Percentiles rank a stretch among this genome's conserved stretches.
These are phyloP conservation scores for Diutina pseudorugosa DNA, from an alignment of 1,139 yeast genomes.

Conservation along the genomic window DNA sequence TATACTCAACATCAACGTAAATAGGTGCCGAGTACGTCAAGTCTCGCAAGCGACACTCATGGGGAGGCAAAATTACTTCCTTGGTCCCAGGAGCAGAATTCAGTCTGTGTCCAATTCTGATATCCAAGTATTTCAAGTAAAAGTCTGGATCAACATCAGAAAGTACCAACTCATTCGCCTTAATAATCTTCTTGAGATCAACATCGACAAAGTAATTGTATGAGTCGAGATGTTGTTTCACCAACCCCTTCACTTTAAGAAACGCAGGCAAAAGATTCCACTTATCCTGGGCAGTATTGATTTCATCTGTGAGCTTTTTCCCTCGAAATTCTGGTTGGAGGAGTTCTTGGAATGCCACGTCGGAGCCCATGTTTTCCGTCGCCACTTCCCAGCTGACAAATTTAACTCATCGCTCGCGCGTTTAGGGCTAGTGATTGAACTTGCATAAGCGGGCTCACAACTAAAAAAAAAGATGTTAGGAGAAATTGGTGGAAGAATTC, in stretches of 20 bases:
- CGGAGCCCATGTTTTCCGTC: constrained; percentile 9
- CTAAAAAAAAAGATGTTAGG: not conserved
- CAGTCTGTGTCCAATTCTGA: constrained; percentile 71
- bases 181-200: constrained; percentile 82
- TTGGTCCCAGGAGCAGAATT: constrained; percentile 37
- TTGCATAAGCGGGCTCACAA: not conserved
- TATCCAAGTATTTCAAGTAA: constrained; percentile 81
- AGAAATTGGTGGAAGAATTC: not conserved
- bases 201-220: constrained; percentile 91
- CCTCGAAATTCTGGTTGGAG: constrained; percentile 78
- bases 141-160: constrained; percentile 97
- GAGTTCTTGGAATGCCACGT: constrained; percentile 60
- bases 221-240: constrained; percentile 93
- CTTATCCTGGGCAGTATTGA: constrained; percentile 83
- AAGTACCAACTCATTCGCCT: constrained; percentile 79
- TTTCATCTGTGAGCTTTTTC: constrained; percentile 73
- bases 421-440: not conserved
- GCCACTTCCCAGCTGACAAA: not conserved
- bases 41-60: constrained; percentile 91
- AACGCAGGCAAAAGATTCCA: constrained; percentile 96
- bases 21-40: constrained; percentile 94
- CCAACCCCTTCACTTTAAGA: constrained; percentile 87
- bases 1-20: constrained; percentile 92
- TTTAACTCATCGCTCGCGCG: not conserved
- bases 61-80: constrained; percentile 76